A percentile compares a stretch with the other conserved stretches of the same genome.
These are phyloP conservation scores for Coccomyxa sp. DNA, from an alignment of 139 green algal genomes.

Conservation along the genomic window DNA sequence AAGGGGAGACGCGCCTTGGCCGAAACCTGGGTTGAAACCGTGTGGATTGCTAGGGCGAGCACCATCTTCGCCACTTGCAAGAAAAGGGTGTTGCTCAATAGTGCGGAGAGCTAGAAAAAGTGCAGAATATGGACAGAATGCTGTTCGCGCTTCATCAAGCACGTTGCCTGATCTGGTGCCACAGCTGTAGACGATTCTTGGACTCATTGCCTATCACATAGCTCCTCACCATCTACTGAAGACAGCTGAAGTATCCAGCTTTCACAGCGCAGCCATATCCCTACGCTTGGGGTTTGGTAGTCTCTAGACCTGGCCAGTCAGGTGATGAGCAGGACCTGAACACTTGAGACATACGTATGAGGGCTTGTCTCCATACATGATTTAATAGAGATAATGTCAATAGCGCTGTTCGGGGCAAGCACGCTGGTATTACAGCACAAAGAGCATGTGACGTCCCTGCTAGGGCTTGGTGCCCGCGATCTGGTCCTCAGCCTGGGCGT, in stretches of 20 bases:
- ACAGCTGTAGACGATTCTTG: background rate
- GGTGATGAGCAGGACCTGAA: background rate
- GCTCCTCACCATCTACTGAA: background rate
- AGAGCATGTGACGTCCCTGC: background rate
- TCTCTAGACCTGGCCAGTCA: background rate
- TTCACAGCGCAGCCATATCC: background rate
- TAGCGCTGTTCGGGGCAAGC: background rate
- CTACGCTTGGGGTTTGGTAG: background rate
- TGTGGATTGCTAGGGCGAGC: background rate
- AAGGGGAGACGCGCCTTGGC: background rate
- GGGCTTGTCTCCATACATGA: background rate
- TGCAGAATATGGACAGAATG: background rate
- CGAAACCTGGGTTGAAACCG: background rate
- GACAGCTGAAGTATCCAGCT: background rate
- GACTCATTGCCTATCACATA: background rate
- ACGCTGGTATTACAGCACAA: background rate
- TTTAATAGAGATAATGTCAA: background rate
- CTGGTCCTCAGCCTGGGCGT: too few relatives aligned
- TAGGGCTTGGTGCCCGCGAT: too few relatives aligned
- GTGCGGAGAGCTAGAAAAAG: background rate
- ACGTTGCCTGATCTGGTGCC: background rate
- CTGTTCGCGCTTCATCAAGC: too few relatives aligned
- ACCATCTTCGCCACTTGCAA: background rate
- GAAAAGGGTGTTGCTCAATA: background rate
- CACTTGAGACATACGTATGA: too few relatives aligned